A percentile compares a stretch with the other conserved stretches of the same genome.
Conservation (phyloP, 345 rosid genomes). For the Salix suchowensis region DNA sequence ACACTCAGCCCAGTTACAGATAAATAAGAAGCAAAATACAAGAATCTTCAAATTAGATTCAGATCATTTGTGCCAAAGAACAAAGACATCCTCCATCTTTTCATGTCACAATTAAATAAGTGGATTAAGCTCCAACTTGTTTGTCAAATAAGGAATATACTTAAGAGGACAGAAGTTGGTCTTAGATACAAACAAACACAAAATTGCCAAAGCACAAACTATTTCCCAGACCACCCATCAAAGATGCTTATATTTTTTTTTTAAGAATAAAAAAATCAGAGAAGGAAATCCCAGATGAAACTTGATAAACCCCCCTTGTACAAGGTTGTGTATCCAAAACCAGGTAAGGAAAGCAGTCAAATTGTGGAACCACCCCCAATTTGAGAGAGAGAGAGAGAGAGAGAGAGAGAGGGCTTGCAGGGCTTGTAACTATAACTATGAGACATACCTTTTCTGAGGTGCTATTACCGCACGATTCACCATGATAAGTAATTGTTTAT, state of each 20-base stretch:
- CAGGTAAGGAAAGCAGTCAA: not conserved
- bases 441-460: not conserved
- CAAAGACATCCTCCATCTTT: not conserved
- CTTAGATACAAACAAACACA: constrained; percentile 20
- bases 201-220: constrained; percentile 24
- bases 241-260: not conserved
- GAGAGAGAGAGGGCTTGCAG: not conserved
- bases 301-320: constrained; percentile 7
- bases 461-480: not conserved
- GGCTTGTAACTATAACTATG: not conserved
- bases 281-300: constrained; percentile 2
- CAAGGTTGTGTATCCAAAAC: constrained; percentile 10
- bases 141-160: constrained; percentile 5
- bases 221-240: constrained; percentile 2
- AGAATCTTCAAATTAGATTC: constrained; percentile 16
- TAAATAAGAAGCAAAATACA: not conserved
- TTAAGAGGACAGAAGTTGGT: constrained; percentile 2
- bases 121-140: not conserved
- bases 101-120: constrained; percentile 3
- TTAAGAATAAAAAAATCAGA: not conserved
- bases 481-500: not conserved
- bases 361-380: not conserved
- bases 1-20: not conserved
- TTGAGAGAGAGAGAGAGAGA: not conserved
- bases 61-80: constrained; percentile 1